Evolutionary conservation across 352 stramenopile species (phyloP).

Genomic region (Phytophthora foliorum): DNA sequence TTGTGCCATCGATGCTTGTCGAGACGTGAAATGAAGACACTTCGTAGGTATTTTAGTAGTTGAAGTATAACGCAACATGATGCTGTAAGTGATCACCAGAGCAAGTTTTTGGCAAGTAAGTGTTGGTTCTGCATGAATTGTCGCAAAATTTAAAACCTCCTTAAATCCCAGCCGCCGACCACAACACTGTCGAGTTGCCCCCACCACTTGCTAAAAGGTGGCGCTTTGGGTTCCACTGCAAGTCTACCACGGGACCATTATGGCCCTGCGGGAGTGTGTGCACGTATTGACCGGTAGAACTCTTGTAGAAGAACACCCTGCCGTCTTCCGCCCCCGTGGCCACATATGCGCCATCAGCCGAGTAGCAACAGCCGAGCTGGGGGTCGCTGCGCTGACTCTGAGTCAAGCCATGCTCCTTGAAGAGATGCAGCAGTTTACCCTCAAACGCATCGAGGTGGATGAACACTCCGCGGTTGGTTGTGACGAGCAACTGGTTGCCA

Average conservation of each 20-base stretch:
- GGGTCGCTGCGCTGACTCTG: conserved; percentile 40
- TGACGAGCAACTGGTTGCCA: conserved; percentile 86
- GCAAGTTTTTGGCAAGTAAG: too few relatives aligned
- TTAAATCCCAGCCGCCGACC: conserved; percentile 56
- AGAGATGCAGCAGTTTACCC: conserved; percentile 79
- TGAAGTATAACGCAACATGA: too few relatives aligned
- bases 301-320: conserved; percentile 76
- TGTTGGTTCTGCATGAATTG: too few relatives aligned
- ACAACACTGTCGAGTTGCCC: conserved; percentile 81
- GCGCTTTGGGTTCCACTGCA: conserved; percentile 90
- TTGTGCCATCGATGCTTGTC: too few relatives aligned
- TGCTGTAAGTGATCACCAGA: too few relatives aligned
- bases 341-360: conserved; percentile 80
- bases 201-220: conserved; percentile 79
- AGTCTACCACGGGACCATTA: conserved; percentile 65
- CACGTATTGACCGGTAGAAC: conserved; percentile 64
- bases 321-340: conserved; percentile 79
- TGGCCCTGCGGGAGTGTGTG: conserved; percentile 68
- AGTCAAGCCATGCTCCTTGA: conserved; percentile 59
- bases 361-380: conserved; percentile 77
- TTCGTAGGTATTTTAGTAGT: too few relatives aligned
- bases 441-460: conserved; percentile 89
- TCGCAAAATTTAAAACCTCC: too few relatives aligned
- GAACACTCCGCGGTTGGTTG: conserved; percentile 84
- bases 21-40: too few relatives aligned